Percentiles rank a stretch among this genome's conserved stretches.
Evolutionary conservation across 306 rosid species (phyloP).

Genomic region (Sicyos baderoa): DNA sequence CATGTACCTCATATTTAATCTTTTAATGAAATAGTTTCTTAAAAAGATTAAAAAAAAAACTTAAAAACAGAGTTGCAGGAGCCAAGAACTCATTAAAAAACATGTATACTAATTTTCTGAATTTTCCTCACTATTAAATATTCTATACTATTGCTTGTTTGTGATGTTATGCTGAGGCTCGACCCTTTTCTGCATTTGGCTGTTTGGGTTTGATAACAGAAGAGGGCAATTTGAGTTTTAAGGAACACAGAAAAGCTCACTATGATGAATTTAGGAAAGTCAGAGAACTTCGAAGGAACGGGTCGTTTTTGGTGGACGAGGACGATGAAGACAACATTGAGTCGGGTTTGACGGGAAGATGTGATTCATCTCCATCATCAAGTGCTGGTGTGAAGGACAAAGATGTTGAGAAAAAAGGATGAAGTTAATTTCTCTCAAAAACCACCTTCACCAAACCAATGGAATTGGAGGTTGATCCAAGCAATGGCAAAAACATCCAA

Average conservation of each 20-base stretch:
- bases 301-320: conserved; percentile 49
- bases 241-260: conserved; percentile 77
- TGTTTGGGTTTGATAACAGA: conserved; percentile 38
- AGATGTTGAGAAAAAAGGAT: conserved; percentile 34
- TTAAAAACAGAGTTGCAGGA: no score
- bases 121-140: background rate
- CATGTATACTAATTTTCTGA: no score
- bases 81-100: no score
- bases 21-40: no score
- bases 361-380: conserved; percentile 40
- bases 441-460: conserved; percentile 32
- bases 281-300: conserved; percentile 52
- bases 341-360: conserved; percentile 14
- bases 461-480: conserved; percentile 31
- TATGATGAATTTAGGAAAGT: conserved; percentile 78
- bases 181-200: background rate
- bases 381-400: conserved; percentile 57
- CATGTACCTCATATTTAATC: no score
- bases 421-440: conserved; percentile 9
- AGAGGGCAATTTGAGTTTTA: conserved; percentile 40
- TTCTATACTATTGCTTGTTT: background rate
- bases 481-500: conserved; percentile 3
- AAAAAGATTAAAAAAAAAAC: no score
- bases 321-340: conserved; percentile 36
- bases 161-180: background rate